Percentiles rank a stretch among this genome's conserved stretches.
phyloP scores from a whole-genome alignment of 2,329 filamentous ascomycete genomes.

The Mollisia scopiformis region DNA sequence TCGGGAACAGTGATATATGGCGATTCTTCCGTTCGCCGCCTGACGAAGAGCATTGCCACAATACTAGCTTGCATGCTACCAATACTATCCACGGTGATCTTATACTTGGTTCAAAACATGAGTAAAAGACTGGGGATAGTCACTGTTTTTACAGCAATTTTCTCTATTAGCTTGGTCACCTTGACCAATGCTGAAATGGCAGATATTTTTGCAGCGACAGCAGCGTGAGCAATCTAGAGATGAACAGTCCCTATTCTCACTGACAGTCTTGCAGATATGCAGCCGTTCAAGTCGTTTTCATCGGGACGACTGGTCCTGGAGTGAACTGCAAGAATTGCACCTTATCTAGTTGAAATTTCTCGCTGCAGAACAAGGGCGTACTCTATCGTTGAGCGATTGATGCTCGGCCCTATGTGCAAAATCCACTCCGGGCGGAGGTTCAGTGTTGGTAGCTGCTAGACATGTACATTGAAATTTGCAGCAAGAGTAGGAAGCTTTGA shows the following conservation, averaged over 20 bases:
- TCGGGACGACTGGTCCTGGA: neutral
- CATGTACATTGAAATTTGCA: no score
- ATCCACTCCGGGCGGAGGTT: no score
- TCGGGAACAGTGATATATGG: constrained; percentile 1
- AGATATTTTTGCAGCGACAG: constrained; percentile 9
- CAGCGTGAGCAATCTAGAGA: constrained; percentile 1
- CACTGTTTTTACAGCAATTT: neutral
- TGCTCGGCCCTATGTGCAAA: no score
- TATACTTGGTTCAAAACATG: constrained; percentile 2
- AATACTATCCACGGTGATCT: neutral
- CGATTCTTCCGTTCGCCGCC: neutral
- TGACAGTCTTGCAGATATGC: neutral
- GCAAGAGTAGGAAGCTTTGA: no score
- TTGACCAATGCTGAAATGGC: constrained; percentile 7
- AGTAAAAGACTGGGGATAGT: constrained; percentile 2
- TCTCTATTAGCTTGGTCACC: neutral
- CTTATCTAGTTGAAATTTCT: neutral
- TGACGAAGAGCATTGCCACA: neutral
- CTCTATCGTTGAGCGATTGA: no score
- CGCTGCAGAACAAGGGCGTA: no score
- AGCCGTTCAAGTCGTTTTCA: constrained; percentile 3
- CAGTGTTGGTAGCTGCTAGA: no score
- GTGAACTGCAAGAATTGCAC: neutral
- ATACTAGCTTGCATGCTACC: constrained; percentile 8
- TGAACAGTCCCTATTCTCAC: neutral